A percentile compares a stretch with the other conserved stretches of the same genome.
Conservation (phyloP, 2,329 filamentous ascomycete species). For the Colletotrichum karsti region DNA sequence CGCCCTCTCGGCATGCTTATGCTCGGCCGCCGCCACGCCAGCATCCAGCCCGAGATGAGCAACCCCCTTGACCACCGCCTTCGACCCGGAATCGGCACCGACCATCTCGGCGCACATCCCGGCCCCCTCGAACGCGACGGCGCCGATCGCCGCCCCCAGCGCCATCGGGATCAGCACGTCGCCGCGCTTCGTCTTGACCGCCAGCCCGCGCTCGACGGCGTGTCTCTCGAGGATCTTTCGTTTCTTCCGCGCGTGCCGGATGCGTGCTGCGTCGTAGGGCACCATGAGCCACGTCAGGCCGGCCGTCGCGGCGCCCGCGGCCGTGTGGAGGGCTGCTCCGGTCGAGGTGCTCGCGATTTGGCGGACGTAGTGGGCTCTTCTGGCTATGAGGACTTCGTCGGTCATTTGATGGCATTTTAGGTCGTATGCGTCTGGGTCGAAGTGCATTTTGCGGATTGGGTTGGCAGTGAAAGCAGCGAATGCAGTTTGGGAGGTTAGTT, state of each 20-base stretch:
- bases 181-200: background rate
- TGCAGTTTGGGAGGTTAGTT: no score
- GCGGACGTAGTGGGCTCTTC: slow-evolving; percentile 50
- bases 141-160: background rate
- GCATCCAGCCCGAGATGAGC: slow-evolving; percentile 4
- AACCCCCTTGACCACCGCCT: background rate
- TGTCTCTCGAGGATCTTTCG: slow-evolving; percentile 49
- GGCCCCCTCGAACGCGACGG: background rate
- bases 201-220: background rate
- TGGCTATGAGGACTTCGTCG: slow-evolving; percentile 41
- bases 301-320: slow-evolving; percentile 46
- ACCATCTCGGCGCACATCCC: background rate
- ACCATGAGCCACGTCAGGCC: slow-evolving; percentile 1
- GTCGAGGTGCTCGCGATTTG: slow-evolving; percentile 49
- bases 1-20: background rate
- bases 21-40: background rate
- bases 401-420: slow-evolving; percentile 45
- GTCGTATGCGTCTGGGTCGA: slow-evolving; percentile 49
- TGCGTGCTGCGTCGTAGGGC: slow-evolving; percentile 39
- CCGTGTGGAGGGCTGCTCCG: slow-evolving; percentile 37
- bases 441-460: slow-evolving; percentile 38
- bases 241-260: slow-evolving; percentile 52
- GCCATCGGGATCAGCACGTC: slow-evolving; percentile 6
- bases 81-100: background rate
- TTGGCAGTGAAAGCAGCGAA: no score